Conservation (phyloP, 2,329 filamentous ascomycete species). For the Stagonosporopsis rhizophila region DNA sequence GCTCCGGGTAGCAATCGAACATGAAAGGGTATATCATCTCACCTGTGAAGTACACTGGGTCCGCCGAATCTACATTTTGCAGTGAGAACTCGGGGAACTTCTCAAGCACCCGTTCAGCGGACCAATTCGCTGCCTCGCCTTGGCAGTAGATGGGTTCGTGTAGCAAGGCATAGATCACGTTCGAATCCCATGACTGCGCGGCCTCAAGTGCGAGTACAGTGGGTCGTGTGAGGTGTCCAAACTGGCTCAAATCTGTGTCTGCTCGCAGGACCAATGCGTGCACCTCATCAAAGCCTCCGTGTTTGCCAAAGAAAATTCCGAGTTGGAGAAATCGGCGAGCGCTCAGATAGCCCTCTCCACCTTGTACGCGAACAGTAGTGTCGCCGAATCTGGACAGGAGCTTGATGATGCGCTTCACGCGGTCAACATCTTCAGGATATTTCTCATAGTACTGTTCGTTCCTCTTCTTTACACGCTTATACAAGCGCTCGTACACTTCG, state of each 20-base stretch:
- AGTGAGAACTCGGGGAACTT: conserved; percentile 54
- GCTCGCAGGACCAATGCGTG: conserved; percentile 71
- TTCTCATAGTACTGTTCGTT: conserved; percentile 84
- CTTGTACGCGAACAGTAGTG: conserved; percentile 70
- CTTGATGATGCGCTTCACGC: conserved; percentile 70
- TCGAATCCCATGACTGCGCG: conserved; percentile 73
- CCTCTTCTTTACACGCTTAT: conserved; percentile 70
- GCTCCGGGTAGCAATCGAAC: conserved; percentile 80
- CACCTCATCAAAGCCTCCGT: conserved; percentile 57
- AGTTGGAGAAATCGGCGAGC: conserved; percentile 77
- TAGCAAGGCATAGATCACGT: conserved; percentile 82
- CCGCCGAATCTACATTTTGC: conserved; percentile 48
- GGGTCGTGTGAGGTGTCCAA: conserved; percentile 76
- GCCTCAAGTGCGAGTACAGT: conserved; percentile 74
- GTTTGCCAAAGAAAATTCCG: conserved; percentile 78
- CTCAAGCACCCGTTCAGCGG: conserved; percentile 70
- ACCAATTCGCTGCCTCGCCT: conserved; percentile 73
- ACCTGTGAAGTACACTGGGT: conserved; percentile 79
- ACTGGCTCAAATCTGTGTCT: conserved; percentile 74
- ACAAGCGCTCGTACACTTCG: conserved; percentile 77
- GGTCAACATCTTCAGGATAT: conserved; percentile 78
- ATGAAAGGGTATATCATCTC: conserved; percentile 92
- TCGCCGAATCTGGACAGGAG: conserved; percentile 66
- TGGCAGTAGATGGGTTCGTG: conserved; percentile 91
- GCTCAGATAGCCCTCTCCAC: conserved; percentile 72